phyloP scores from a whole-genome alignment of 352 stramenopile genomes.

The Pythium monospermum region DNA sequence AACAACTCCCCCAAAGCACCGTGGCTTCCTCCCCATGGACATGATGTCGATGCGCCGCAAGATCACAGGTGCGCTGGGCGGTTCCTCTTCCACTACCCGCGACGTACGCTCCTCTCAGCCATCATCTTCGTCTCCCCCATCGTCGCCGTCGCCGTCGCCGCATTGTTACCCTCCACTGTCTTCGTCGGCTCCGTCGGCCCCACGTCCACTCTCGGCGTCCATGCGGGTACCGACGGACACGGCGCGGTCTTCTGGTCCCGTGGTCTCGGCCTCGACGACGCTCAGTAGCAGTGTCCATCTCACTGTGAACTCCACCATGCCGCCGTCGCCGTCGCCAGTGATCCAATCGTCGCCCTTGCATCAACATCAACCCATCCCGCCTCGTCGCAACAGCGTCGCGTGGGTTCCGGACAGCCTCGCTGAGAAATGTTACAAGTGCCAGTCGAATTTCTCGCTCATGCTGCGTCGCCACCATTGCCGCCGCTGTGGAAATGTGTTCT shows the following conservation, averaged over 20 bases:
- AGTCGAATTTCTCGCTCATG: conserved; percentile 59
- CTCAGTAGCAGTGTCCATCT: conserved; percentile 11
- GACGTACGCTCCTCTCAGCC: background rate
- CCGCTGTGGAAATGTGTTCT: conserved; percentile 87
- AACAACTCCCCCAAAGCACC: too few species aligned
- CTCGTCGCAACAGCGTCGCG: conserved; percentile 41
- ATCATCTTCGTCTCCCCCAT: background rate
- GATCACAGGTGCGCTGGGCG: conserved; percentile 14
- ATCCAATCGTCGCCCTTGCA: conserved; percentile 18
- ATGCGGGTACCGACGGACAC: background rate
- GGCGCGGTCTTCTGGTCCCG: too few species aligned
- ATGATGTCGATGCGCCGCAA: conserved; percentile 15
- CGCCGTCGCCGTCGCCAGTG: background rate
- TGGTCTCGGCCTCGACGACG: background rate
- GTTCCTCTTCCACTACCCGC: background rate
- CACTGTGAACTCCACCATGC: background rate
- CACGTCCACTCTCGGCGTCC: background rate
- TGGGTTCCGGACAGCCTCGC: conserved; percentile 84
- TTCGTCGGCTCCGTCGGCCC: background rate
- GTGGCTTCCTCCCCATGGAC: too few species aligned
- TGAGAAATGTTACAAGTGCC: conserved; percentile 71
- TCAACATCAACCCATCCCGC: conserved; percentile 25
- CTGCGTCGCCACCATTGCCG: conserved; percentile 85
- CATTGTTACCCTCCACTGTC: too few species aligned
- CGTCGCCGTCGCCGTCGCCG: background rate